Evolutionary conservation across 495 filamentous ascomycete genomes (phyloP).

Genomic region (Penicillium egyptiacum): DNA sequence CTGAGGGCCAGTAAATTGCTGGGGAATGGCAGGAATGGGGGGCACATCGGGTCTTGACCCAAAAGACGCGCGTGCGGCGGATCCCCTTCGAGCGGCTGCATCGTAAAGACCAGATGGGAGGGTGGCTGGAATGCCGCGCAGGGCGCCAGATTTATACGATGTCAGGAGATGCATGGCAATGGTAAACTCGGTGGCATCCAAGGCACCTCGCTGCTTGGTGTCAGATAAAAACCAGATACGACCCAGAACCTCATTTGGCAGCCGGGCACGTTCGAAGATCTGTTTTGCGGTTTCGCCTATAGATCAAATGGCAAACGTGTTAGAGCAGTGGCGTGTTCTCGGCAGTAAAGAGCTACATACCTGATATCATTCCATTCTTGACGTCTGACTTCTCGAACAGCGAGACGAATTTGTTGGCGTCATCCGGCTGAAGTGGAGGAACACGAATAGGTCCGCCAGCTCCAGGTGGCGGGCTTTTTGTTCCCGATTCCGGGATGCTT

Average conservation of each 20-base stretch:
- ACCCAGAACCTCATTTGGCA: conserved; percentile 87
- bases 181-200: conserved; percentile 91
- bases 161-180: conserved; percentile 97
- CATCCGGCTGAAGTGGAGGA: conserved; percentile 83
- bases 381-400: conserved; percentile 87
- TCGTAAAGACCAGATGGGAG: conserved; percentile 89
- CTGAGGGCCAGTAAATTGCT: conserved; percentile 68
- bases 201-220: conserved; percentile 82
- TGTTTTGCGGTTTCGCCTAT: conserved; percentile 80
- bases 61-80: conserved; percentile 48
- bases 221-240: conserved; percentile 95
- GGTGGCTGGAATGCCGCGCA: conserved; percentile 76
- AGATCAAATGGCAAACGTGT: conserved; percentile 2
- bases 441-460: conserved; percentile 79
- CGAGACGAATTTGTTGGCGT: conserved; percentile 79
- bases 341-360: conserved; percentile 34
- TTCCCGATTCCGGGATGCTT: conserved; percentile 43
- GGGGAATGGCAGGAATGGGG: conserved; percentile 61
- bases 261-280: conserved; percentile 88
- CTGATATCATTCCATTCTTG: conserved; percentile 77
- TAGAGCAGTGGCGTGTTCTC: background rate
- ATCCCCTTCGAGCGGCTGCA: conserved; percentile 73
- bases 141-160: conserved; percentile 78
- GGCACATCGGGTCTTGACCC: conserved; percentile 48
- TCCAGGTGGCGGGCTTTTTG: conserved; percentile 59